These are phyloP conservation scores for Geotrichum candidum DNA, from an alignment of 1,139 yeast species.

Conservation along the genomic window DNA sequence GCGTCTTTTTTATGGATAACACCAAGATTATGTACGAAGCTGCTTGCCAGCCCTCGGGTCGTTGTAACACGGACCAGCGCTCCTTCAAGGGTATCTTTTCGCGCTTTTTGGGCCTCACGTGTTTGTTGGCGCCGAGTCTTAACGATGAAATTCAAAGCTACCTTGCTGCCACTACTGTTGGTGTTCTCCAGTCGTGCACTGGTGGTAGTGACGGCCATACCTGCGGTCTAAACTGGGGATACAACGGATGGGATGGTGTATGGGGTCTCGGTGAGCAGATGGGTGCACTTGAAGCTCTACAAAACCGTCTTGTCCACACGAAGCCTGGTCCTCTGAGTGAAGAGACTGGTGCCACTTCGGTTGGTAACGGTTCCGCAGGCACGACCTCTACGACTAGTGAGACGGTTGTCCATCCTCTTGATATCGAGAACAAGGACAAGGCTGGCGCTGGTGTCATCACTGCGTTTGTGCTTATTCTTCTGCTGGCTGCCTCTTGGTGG, in stretches of 20 bases:
- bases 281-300: conserved; percentile 75
- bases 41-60: conserved; percentile 60
- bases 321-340: conserved; percentile 41
- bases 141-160: conserved; percentile 46
- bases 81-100: conserved; percentile 80
- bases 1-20: conserved; percentile 52
- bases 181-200: conserved; percentile 74
- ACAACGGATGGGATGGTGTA: conserved; percentile 62
- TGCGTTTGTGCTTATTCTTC: conserved; percentile 56
- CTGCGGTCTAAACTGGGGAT: conserved; percentile 79
- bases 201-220: conserved; percentile 90
- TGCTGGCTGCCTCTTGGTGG: conserved; percentile 70
- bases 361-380: conserved; percentile 34
- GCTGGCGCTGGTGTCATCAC: conserved; percentile 90
- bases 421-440: conserved; percentile 44
- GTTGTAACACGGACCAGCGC: conserved; percentile 87
- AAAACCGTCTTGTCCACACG: conserved; percentile 42
- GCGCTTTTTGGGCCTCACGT: conserved; percentile 69
- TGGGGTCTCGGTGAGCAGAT: conserved; percentile 93
- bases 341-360: conserved; percentile 45
- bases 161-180: conserved; percentile 60
- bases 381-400: conserved; percentile 10
- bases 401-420: conserved; percentile 4
- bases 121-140: conserved; percentile 63
- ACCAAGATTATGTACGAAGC: conserved; percentile 65